These are phyloP conservation scores for Neonectria neomacrospora DNA, from an alignment of 2,329 filamentous ascomycete genomes.

Conservation along the genomic window DNA sequence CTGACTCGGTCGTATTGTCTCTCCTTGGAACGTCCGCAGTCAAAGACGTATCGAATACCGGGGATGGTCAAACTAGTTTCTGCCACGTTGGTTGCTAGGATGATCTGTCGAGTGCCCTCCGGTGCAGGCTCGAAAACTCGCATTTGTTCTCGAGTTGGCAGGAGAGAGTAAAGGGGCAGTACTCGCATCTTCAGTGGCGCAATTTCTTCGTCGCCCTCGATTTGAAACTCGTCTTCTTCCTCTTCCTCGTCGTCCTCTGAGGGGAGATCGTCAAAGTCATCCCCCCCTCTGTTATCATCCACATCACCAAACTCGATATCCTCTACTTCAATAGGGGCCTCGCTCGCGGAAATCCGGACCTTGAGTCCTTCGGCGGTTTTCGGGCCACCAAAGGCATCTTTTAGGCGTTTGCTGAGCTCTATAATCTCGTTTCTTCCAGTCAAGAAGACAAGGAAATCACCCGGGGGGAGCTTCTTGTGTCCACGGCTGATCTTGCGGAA, in stretches of 20 bases:
- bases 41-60: conserved; percentile 94
- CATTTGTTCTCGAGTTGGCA: conserved; percentile 91
- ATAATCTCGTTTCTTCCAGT: conserved; percentile 94
- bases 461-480: conserved; percentile 88
- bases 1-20: conserved; percentile 87
- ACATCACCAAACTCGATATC: conserved; percentile 84
- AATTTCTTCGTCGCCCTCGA: conserved; percentile 70
- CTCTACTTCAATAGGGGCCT: conserved; percentile 84
- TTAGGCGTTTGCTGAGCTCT: conserved; percentile 82
- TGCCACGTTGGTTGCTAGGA: conserved; percentile 95
- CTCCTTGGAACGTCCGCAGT: conserved; percentile 92
- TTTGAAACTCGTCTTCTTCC: conserved; percentile 74
- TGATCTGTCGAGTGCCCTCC: conserved; percentile 83
- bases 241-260: conserved; percentile 68
- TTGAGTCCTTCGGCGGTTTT: conserved; percentile 69
- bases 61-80: conserved; percentile 98
- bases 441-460: conserved; percentile 92
- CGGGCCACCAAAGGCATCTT: conserved; percentile 71
- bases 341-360: conserved; percentile 79
- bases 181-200: conserved; percentile 83
- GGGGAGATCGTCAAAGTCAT: conserved; percentile 68
- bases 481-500: conserved; percentile 88
- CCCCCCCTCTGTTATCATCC: conserved; percentile 71
- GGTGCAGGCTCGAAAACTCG: conserved; percentile 88
- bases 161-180: conserved; percentile 91